Evolutionary conservation across 257 asterid species (phyloP).

Genomic region (Nicotiana knightiana): DNA sequence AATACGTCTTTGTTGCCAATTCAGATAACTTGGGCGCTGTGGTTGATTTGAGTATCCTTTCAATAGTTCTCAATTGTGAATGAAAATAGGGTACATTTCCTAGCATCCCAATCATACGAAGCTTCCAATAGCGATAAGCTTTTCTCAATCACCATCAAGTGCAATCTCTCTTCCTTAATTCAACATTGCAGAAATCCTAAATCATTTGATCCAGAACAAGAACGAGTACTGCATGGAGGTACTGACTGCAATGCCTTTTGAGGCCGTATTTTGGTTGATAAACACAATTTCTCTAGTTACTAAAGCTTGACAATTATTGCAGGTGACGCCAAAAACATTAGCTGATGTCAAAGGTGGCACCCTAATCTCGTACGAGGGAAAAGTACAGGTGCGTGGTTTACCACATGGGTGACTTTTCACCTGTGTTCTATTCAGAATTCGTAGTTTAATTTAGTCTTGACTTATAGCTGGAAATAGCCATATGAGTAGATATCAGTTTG

Average conservation of each 20-base stretch:
- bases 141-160: not conserved
- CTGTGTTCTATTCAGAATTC: not conserved
- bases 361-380: constrained; percentile 84
- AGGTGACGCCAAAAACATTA: constrained; percentile 98
- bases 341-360: constrained; percentile 99
- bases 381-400: constrained; percentile 64
- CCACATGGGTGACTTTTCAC: not conserved
- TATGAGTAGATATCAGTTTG: not conserved
- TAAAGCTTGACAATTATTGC: constrained; percentile 21
- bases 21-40: constrained; percentile 97
- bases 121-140: not conserved
- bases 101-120: not conserved
- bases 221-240: constrained; percentile 99
- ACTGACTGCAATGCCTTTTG: constrained; percentile 6
- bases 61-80: not conserved
- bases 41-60: constrained; percentile 97
- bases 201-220: constrained; percentile 76
- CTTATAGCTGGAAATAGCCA: not conserved
- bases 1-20: constrained; percentile 88
- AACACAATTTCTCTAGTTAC: not conserved
- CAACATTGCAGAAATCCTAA: constrained; percentile 64
- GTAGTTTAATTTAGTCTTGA: not conserved
- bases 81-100: not conserved
- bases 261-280: not conserved
- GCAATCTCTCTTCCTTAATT: constrained; percentile 41